A percentile compares a stretch with the other conserved stretches of the same genome.
phyloP scores from a whole-genome alignment of 1,284 basidiomycete genomes.

The Nidula niveotomentosa region DNA sequence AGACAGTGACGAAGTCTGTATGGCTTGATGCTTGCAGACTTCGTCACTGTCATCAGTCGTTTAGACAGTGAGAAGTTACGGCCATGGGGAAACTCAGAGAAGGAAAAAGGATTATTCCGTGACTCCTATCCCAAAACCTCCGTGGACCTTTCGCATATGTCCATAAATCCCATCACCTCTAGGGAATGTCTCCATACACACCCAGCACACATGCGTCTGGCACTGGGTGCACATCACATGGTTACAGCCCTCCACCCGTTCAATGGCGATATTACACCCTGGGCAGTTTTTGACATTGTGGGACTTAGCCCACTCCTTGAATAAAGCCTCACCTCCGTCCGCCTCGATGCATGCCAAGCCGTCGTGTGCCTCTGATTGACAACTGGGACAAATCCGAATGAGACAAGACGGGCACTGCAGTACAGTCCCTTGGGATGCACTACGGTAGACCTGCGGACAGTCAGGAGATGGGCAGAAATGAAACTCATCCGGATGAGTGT shows the following conservation, averaged over 20 bases:
- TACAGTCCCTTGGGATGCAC: slow-evolving; percentile 40
- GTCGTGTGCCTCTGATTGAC: slow-evolving; percentile 67
- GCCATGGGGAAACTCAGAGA: too few species aligned
- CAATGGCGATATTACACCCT: slow-evolving; percentile 63
- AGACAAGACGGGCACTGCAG: slow-evolving; percentile 75
- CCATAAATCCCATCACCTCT: slow-evolving; percentile 45
- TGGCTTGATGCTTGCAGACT: too few species aligned
- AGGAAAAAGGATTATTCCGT: slow-evolving; percentile 1
- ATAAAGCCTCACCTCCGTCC: slow-evolving; percentile 49
- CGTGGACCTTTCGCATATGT: slow-evolving; percentile 36
- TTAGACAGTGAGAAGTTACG: too few species aligned
- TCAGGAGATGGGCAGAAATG: slow-evolving; percentile 75
- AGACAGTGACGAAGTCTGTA: too few species aligned
- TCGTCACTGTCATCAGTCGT: too few species aligned
- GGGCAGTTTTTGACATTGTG: slow-evolving; percentile 73
- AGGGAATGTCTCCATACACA: slow-evolving; percentile 65
- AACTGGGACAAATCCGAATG: slow-evolving; percentile 63
- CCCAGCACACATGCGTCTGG: slow-evolving; percentile 76
- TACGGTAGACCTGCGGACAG: slow-evolving; percentile 69
- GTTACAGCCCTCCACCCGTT: slow-evolving; percentile 71
- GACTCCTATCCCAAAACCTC: slow-evolving; percentile 29
- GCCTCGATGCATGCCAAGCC: slow-evolving; percentile 59
- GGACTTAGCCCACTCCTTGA: slow-evolving; percentile 56
- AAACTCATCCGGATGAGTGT: slow-evolving; percentile 56
- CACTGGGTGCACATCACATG: slow-evolving; percentile 74